phyloP scores from a whole-genome alignment of 179 eudicot species.

The Carnegiea gigantea region DNA sequence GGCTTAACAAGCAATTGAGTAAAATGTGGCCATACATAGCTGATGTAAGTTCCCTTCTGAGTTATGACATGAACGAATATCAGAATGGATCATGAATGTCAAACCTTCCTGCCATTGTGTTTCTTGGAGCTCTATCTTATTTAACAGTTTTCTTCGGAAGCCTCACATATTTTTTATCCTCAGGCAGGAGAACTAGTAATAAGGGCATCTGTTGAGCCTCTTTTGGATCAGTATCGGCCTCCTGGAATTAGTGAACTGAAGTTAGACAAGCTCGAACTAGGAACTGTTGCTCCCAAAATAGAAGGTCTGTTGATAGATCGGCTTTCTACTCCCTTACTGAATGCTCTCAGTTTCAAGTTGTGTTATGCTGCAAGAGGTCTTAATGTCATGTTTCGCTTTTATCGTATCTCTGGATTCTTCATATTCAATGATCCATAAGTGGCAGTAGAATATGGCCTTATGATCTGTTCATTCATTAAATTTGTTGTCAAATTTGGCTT shows the following conservation, averaged over 20 bases:
- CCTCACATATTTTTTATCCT: not conserved
- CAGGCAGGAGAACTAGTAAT: conserved; percentile 81
- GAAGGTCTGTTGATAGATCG: conserved; percentile 49
- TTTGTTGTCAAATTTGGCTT: not conserved
- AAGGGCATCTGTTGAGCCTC: conserved; percentile 85
- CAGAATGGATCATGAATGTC: not conserved
- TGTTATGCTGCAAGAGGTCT: not conserved
- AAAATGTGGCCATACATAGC: conserved; percentile 95
- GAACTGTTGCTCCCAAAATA: conserved; percentile 88
- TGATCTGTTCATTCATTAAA: not conserved
- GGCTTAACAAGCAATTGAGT: conserved; percentile 82
- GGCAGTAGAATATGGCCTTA: not conserved
- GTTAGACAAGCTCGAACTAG: conserved; percentile 81
- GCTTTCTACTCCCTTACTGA: not conserved
- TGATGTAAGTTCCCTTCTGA: conserved; percentile 61
- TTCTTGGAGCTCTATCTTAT: not conserved
- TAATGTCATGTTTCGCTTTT: not conserved
- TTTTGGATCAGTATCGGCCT: conserved; percentile 86
- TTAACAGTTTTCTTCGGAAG: not conserved
- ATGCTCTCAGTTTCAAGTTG: not conserved
- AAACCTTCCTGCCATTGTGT: not conserved
- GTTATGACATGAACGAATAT: not conserved
- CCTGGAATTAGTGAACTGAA: conserved; percentile 76
- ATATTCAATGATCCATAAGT: not conserved
- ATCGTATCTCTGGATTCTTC: not conserved